These are phyloP conservation scores for Amanita rimosa DNA, from an alignment of 768 basidiomycete genomes.

Conservation along the genomic window DNA sequence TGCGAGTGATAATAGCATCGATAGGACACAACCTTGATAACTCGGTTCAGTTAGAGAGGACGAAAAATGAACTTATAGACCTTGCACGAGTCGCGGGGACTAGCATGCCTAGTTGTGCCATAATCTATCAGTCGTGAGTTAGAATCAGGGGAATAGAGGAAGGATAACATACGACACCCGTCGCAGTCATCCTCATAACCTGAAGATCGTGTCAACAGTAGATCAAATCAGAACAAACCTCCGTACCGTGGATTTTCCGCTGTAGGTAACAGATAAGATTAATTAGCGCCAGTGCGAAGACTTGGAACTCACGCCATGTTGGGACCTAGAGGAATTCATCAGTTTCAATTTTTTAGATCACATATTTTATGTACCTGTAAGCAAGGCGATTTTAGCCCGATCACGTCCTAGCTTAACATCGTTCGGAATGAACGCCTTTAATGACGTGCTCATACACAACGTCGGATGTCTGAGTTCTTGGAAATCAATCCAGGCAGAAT, in stretches of 20 bases:
- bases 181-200: conserved; percentile 93
- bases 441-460: conserved; percentile 48
- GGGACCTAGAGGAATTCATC: conserved; percentile 37
- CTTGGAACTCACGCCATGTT: conserved; percentile 68
- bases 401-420: conserved; percentile 77
- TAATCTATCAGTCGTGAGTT: conserved; percentile 36
- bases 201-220: conserved; percentile 15
- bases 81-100: conserved; percentile 80
- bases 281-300: conserved; percentile 3
- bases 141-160: background rate
- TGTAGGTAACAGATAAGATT: conserved; percentile 5
- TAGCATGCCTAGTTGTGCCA: conserved; percentile 94
- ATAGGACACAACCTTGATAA: conserved; percentile 66
- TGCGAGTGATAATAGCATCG: conserved; percentile 87
- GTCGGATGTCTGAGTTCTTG: conserved; percentile 85
- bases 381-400: conserved; percentile 62
- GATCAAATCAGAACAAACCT: background rate
- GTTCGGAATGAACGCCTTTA: conserved; percentile 86
- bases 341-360: background rate
- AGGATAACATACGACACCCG: conserved; percentile 57
- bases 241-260: conserved; percentile 28
- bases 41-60: conserved; percentile 1
- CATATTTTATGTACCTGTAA: conserved; percentile 55
- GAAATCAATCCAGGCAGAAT: conserved; percentile 78
- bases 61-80: conserved; percentile 25